Evolutionary conservation across 106 monocot species (phyloP).

Genomic region (Allium cepa): DNA sequence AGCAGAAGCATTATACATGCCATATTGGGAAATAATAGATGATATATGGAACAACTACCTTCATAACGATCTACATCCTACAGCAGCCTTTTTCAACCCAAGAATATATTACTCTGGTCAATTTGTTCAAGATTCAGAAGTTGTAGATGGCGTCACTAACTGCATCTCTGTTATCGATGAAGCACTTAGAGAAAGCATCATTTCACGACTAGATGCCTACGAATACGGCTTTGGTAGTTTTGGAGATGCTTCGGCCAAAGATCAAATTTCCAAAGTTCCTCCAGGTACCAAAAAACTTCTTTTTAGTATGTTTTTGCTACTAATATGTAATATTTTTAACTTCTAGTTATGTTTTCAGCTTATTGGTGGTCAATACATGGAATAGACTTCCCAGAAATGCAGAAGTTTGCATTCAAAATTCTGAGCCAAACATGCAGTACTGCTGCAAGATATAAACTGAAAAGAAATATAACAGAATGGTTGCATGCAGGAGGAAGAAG

Average conservation of each 20-base stretch:
- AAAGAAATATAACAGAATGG: slow-evolving; percentile 38
- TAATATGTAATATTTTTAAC: slow-evolving; percentile 1
- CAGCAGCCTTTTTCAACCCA: slow-evolving; percentile 73
- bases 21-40: slow-evolving; percentile 59
- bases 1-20: slow-evolving; percentile 16
- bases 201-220: slow-evolving; percentile 64
- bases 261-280: slow-evolving; percentile 44
- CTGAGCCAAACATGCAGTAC: slow-evolving; percentile 63
- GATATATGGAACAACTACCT: slow-evolving; percentile 71
- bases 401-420: slow-evolving; percentile 43
- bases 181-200: slow-evolving; percentile 32
- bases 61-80: slow-evolving; percentile 63
- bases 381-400: slow-evolving; percentile 37
- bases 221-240: slow-evolving; percentile 26
- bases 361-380: slow-evolving; percentile 62
- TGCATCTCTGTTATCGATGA: slow-evolving; percentile 42
- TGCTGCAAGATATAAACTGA: slow-evolving; percentile 39
- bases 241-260: slow-evolving; percentile 29
- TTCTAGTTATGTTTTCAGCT: slow-evolving; percentile 30
- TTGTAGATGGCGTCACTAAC: slow-evolving; percentile 45
- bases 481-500: slow-evolving; percentile 41
- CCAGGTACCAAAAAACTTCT: slow-evolving; percentile 35
- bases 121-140: slow-evolving; percentile 58
- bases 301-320: slow-evolving; percentile 2
- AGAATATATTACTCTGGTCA: slow-evolving; percentile 47